Conservation (phyloP, 352 stramenopile genomes). For the Pythium volutum region DNA sequence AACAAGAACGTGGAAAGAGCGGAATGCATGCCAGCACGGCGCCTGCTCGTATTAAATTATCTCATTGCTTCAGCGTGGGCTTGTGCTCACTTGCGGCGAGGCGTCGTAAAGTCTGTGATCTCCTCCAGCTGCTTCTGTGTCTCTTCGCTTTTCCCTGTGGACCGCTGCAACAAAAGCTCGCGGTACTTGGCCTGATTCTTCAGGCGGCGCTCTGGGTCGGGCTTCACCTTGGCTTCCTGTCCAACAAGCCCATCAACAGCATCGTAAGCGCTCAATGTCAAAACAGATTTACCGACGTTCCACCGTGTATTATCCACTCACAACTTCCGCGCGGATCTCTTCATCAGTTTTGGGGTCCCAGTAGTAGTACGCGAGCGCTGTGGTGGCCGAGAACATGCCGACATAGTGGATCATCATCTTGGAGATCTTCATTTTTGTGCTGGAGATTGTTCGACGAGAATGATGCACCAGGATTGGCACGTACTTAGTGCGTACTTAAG, state of each 20-base stretch:
- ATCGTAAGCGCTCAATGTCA: not conserved
- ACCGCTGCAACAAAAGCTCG: slow-evolving; percentile 60
- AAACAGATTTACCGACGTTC: not conserved
- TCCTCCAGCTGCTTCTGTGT: slow-evolving; percentile 74
- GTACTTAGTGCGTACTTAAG: slow-evolving; percentile 15
- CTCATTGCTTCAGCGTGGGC: not conserved
- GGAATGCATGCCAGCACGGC: not conserved
- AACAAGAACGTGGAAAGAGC: too few species aligned
- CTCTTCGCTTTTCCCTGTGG: slow-evolving; percentile 44
- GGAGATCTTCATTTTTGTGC: slow-evolving; percentile 58
- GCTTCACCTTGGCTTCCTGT: slow-evolving; percentile 69
- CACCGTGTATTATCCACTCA: slow-evolving; percentile 29
- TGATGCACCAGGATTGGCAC: not conserved
- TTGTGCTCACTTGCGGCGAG: slow-evolving; percentile 13
- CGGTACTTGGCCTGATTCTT: slow-evolving; percentile 76
- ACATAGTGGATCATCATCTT: slow-evolving; percentile 85
- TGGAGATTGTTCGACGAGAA: not conserved
- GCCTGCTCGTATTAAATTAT: slow-evolving; percentile 17
- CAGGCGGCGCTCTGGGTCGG: slow-evolving; percentile 48
- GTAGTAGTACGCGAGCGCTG: slow-evolving; percentile 57
- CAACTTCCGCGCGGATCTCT: slow-evolving; percentile 71
- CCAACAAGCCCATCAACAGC: not conserved
- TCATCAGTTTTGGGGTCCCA: slow-evolving; percentile 75
- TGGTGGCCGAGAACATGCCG: slow-evolving; percentile 69
- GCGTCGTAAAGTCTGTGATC: slow-evolving; percentile 60